A percentile compares a stretch with the other conserved stretches of the same genome.
phyloP scores from a whole-genome alignment of 176 grass and related monocot species.

The Themeda triandra region DNA sequence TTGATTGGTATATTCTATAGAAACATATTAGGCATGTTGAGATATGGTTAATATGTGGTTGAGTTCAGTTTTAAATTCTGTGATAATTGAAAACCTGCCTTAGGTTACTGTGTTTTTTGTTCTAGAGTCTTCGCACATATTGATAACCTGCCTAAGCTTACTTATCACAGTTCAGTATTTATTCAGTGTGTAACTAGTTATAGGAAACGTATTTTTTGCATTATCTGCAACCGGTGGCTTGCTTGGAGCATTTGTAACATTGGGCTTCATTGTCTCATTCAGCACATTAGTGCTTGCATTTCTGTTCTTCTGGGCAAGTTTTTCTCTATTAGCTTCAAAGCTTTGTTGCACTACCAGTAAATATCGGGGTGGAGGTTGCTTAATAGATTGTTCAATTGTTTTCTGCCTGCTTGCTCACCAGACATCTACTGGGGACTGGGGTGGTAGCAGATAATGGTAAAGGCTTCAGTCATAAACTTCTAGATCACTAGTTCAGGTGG shows the following conservation, averaged over 20 bases:
- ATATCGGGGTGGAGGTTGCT: not conserved
- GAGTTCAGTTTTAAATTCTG: too few relatives aligned
- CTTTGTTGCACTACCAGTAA: conserved; percentile 68
- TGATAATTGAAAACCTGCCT: too few relatives aligned
- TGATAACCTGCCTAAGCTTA: too few relatives aligned
- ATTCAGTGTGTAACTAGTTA: not conserved
- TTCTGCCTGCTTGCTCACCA: not conserved
- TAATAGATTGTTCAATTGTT: not conserved
- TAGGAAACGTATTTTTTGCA: conserved; percentile 64
- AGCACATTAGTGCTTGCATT: conserved; percentile 46
- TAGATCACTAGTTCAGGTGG: not conserved
- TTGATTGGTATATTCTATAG: too few relatives aligned
- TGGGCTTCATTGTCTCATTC: conserved; percentile 40
- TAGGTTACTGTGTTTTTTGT: too few relatives aligned
- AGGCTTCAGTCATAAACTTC: not conserved
- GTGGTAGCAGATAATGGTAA: not conserved
- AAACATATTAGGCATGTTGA: too few relatives aligned
- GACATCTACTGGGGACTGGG: not conserved
- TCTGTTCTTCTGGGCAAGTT: conserved; percentile 35
- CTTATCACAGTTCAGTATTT: too few relatives aligned
- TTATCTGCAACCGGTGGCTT: conserved; percentile 34
- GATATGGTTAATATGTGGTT: too few relatives aligned
- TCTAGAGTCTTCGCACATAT: too few relatives aligned
- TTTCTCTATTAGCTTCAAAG: conserved; percentile 52
- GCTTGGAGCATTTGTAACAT: conserved; percentile 42